These are phyloP conservation scores for Hypoxylon sp. DNA, from an alignment of 2,329 filamentous ascomycete species.

Conservation along the genomic window DNA sequence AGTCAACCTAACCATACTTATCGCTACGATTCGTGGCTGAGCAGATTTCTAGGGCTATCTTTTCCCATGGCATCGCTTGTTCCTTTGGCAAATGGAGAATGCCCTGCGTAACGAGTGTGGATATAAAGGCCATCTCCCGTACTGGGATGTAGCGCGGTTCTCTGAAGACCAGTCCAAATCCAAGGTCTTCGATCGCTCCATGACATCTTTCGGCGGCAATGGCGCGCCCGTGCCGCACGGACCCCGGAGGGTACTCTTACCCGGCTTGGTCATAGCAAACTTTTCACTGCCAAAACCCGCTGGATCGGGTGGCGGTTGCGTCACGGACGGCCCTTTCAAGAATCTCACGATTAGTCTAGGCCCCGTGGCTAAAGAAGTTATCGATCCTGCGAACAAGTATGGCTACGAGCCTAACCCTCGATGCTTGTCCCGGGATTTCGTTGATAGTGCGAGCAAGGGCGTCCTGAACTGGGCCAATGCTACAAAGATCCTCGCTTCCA, in stretches of 20 bases:
- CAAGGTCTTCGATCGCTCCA: slow-evolving; percentile 40
- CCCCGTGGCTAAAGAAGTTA: slow-evolving; percentile 39
- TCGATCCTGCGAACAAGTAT: slow-evolving; percentile 40
- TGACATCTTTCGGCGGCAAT: slow-evolving; percentile 44
- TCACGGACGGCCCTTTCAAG: slow-evolving; percentile 38
- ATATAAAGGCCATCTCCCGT: slow-evolving; percentile 43
- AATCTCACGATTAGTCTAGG: slow-evolving; percentile 42
- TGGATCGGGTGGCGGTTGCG: slow-evolving; percentile 44
- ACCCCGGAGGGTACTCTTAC: slow-evolving; percentile 23
- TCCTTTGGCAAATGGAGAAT: slow-evolving; percentile 45
- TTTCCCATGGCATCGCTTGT: slow-evolving; percentile 46
- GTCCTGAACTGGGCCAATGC: slow-evolving; percentile 45
- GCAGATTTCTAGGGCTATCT: slow-evolving; percentile 37
- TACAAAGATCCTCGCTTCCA: slow-evolving; percentile 38
- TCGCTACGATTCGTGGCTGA: neutral
- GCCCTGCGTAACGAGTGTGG: slow-evolving; percentile 46
- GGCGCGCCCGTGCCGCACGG: slow-evolving; percentile 30
- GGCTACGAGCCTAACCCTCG: slow-evolving; percentile 40
- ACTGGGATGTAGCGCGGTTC: slow-evolving; percentile 44
- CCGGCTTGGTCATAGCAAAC: slow-evolving; percentile 34
- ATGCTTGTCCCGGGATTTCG: slow-evolving; percentile 40
- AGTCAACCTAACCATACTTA: neutral
- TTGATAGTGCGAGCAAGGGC: slow-evolving; percentile 10
- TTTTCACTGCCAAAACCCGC: slow-evolving; percentile 31
- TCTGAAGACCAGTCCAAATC: slow-evolving; percentile 40